Evolutionary conservation across 1,284 basidiomycete species (phyloP).

Genomic region (Boletus albobrunnescens): DNA sequence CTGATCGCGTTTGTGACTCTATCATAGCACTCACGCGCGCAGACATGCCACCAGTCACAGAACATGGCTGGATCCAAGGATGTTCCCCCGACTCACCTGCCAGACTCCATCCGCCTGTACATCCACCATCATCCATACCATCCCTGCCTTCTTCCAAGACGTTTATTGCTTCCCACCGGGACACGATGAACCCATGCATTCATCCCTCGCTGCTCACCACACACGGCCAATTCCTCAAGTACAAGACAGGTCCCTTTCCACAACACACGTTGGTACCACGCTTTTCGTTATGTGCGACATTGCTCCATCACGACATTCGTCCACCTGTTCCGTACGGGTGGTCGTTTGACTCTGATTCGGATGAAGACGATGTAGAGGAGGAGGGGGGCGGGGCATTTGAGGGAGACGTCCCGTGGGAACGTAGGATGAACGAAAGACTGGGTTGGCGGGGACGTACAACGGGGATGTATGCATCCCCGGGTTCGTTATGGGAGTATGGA

Average conservation of each 20-base stretch:
- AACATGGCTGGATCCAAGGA: slow-evolving; percentile 23
- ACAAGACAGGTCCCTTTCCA: slow-evolving; percentile 48
- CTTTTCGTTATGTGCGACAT: slow-evolving; percentile 55
- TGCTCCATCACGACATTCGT: slow-evolving; percentile 60
- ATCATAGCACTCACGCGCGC: slow-evolving; percentile 25
- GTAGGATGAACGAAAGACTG: slow-evolving; percentile 52
- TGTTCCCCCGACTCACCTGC: slow-evolving; percentile 25
- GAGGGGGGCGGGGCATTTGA: slow-evolving; percentile 27
- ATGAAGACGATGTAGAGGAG: neutral
- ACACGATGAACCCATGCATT: slow-evolving; percentile 59
- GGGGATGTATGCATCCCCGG: slow-evolving; percentile 48
- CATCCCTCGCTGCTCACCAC: slow-evolving; percentile 48
- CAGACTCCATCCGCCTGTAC: slow-evolving; percentile 9
- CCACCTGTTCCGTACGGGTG: slow-evolving; percentile 47
- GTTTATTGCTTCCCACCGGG: slow-evolving; percentile 51
- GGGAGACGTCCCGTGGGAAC: slow-evolving; percentile 52
- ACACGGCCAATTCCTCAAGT: slow-evolving; percentile 56
- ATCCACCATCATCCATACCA: neutral
- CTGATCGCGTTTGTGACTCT: neutral
- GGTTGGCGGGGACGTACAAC: slow-evolving; percentile 67
- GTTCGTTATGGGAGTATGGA: slow-evolving; percentile 46
- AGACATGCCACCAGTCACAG: slow-evolving; percentile 20
- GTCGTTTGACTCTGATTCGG: slow-evolving; percentile 30
- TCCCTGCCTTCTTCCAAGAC: slow-evolving; percentile 35
- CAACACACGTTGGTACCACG: slow-evolving; percentile 47